Conservation (phyloP, 2,329 filamentous ascomycete genomes). For the Thelonectria blattea region DNA sequence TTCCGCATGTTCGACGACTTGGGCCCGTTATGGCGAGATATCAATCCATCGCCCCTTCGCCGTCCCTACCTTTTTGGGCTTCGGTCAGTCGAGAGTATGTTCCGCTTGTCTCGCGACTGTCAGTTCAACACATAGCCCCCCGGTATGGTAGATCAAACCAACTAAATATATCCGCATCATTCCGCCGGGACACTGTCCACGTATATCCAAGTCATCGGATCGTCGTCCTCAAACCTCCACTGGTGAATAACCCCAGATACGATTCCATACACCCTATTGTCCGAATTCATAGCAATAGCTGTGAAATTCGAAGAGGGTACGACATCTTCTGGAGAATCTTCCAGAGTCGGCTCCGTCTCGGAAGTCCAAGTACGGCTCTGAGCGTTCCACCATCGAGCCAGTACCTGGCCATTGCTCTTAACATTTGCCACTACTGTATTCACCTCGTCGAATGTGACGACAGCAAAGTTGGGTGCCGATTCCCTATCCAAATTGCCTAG, state of each 20-base stretch:
- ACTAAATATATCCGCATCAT: too few relatives aligned
- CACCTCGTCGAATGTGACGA: background rate
- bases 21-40: too few relatives aligned
- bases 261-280: background rate
- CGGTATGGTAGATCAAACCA: too few relatives aligned
- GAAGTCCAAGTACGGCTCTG: background rate
- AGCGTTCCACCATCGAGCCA: constrained; percentile 1
- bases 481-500: background rate
- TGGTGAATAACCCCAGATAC: background rate
- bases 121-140: too few relatives aligned
- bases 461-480: constrained; percentile 3
- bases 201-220: background rate
- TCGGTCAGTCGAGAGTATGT: too few relatives aligned
- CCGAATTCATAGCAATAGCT: background rate
- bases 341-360: background rate
- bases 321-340: background rate
- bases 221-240: constrained; percentile 1
- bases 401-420: background rate
- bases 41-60: too few relatives aligned
- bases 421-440: constrained; percentile 4
- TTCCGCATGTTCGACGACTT: too few relatives aligned
- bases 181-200: background rate
- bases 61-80: too few relatives aligned
- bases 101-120: too few relatives aligned
- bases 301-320: background rate